A percentile compares a stretch with the other conserved stretches of the same genome.
Evolutionary conservation across 441 rosid genomes (phyloP).

Genomic region (Manihot esculenta): DNA sequence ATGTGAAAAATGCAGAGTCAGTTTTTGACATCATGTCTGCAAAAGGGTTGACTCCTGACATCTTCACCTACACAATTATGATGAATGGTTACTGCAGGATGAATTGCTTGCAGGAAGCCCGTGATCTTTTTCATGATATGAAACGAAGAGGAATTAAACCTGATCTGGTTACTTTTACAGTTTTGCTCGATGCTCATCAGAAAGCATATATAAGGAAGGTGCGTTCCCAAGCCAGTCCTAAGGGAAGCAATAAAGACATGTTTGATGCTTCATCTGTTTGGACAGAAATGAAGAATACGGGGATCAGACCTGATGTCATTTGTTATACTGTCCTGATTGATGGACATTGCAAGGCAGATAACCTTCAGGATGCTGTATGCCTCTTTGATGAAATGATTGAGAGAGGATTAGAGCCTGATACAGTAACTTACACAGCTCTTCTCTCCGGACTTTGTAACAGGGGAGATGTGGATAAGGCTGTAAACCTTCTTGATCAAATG

Average conservation of each 20-base stretch:
- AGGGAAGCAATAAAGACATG: conserved; percentile 18
- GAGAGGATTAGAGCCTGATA: conserved; percentile 61
- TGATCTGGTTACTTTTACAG: conserved; percentile 56
- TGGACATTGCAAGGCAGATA: conserved; percentile 23
- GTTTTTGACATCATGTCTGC: conserved; percentile 36
- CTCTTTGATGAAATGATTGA: conserved; percentile 48
- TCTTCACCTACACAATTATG: conserved; percentile 58
- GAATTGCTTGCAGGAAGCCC: conserved; percentile 41
- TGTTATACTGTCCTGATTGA: conserved; percentile 32
- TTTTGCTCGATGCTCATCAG: conserved; percentile 47
- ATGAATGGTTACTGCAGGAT: conserved; percentile 54
- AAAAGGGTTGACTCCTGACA: conserved; percentile 45
- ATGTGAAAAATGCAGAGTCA: conserved; percentile 37
- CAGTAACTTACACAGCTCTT: conserved; percentile 53
- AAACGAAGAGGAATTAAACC: conserved; percentile 53
- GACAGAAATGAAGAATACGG: conserved; percentile 37
- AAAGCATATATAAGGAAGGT: conserved; percentile 19
- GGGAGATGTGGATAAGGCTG: conserved; percentile 46
- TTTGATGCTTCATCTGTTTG: conserved; percentile 28
- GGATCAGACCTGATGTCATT: conserved; percentile 41
- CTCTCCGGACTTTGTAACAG: conserved; percentile 38
- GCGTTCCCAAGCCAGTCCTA: conserved; percentile 6
- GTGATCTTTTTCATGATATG: conserved; percentile 50
- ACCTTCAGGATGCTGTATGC: conserved; percentile 18
- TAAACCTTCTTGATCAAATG: conserved; percentile 39